Evolutionary conservation across 495 filamentous ascomycete species (phyloP), one percentile per base, ranked within the genome.

Genomic region (Hypoxylon intermedium): DNA sequence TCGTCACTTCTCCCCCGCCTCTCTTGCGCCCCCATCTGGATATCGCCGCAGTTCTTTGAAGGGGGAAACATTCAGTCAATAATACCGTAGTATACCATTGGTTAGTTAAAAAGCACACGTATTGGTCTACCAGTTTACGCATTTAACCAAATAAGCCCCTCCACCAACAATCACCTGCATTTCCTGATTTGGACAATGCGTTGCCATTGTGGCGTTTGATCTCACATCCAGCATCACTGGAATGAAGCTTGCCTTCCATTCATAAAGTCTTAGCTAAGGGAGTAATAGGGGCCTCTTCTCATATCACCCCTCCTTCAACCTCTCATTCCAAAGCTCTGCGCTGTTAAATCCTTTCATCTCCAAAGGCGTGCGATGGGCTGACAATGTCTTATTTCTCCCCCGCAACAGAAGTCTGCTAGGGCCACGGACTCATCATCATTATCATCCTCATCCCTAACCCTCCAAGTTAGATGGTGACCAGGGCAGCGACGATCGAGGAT

Each of bases 361-460:
- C 33, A 40, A 38, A 20, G n/a, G 9, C 44, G 19, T n/a, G 7
- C n/a, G n/a, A n/a, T n/a, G n/a, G n/a, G n/a, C 28, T 38, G 45
- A 20, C 9, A n/a, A 47, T 65, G 56, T 65, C 40, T 65, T 60
- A 60, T 56, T 40, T 46, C 56, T 55, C 62, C 62, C 62, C 56
- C 59, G 51, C 51, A 18, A 57, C 40, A 26, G 44, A 51, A 33
- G 9, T 13, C 54, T 37, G 34, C 48, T 46, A 43, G 50, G 44
- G 28, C 38, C 38, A 52, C 45, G 42, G 51, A 47, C 24, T 51
- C 50, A 59, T 41, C 45, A 47, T 40, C 33, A 51, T 60, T 47
- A 36, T 50, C 43, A 44, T 55, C 51, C 28, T 56, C 56, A 65
- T 60, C 62, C 62, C 62, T 60, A 41, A 24, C 42, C 56, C 50